Evolutionary conservation across 2,329 filamentous ascomycete genomes (phyloP), one percentile per base, ranked within the genome.

Genomic region (Didymella exigua): DNA sequence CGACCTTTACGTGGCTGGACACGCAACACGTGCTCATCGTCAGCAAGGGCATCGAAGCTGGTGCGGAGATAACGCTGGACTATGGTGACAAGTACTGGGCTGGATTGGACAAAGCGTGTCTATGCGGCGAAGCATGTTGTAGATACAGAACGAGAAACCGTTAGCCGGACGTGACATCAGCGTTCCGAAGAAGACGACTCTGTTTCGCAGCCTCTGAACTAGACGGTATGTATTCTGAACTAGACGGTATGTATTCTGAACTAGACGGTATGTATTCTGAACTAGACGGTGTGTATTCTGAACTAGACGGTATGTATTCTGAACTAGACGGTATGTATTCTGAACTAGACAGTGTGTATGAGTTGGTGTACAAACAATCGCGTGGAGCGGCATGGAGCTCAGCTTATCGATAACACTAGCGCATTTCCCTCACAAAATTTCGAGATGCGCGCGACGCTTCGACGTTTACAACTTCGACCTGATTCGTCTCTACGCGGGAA

Each of bases 41-140:
- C 5, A 82, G 79, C 46, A 82, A 82, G 54, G 83, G 82, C 1
- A 78, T 85, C 13, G 74, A 78, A 29, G 79, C 82, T 3, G 82
- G 81, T 0, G 72, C 74, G 6, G 83, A 86, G 66, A 76, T 86
- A 45, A 85, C 82, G 10, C 81, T 85, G 5, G 83, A 86, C 58
- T 85, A 86, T 61, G 83, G 81, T 11, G 79, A 82, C 62, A 79
- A 79, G 53, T 86, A 86, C 62, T 85, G 83, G 83, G 75, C 77
- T 42, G 78, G 82, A 24, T 62, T 85, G 42, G 78, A 84, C 59
- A 85, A 85, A 67, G 74, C 72, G 10, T 85, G 82, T 65, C 71
- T 84, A 0, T 85, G 82, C 61, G 81, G 81, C 4, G 81, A 83
- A 68, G 64, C 72, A 11, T 81, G 80, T 49, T 85, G 83, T 63